phyloP scores from a whole-genome alignment of 495 filamentous ascomycete genomes.

The Aspergillus sclerotiicarbonarius region DNA sequence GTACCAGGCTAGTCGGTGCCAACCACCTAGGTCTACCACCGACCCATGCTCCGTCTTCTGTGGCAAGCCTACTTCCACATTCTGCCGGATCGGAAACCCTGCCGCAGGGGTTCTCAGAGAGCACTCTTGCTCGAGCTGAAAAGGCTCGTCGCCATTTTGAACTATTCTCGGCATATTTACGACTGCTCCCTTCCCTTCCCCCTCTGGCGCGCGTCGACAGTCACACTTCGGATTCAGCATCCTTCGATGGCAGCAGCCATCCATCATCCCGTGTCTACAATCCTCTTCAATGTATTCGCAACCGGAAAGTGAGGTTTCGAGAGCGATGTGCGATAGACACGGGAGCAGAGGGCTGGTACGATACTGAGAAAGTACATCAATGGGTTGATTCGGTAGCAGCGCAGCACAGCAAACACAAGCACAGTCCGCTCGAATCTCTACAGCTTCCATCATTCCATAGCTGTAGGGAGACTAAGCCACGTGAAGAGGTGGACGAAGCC shows the following conservation, averaged over 20 bases:
- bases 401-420: slow-evolving; percentile 36
- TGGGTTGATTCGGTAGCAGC: slow-evolving; percentile 73
- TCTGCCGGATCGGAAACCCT: slow-evolving; percentile 27
- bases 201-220: slow-evolving; percentile 45
- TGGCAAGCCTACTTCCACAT: slow-evolving; percentile 32
- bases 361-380: slow-evolving; percentile 61
- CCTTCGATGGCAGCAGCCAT: slow-evolving; percentile 4
- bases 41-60: slow-evolving; percentile 21
- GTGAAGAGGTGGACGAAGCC: slow-evolving; percentile 21
- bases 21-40: neutral
- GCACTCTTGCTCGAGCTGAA: slow-evolving; percentile 73
- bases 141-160: slow-evolving; percentile 78
- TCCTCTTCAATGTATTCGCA: slow-evolving; percentile 82
- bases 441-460: slow-evolving; percentile 55
- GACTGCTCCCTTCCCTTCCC: slow-evolving; percentile 70
- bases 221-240: slow-evolving; percentile 7
- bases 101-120: slow-evolving; percentile 68
- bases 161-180: slow-evolving; percentile 73
- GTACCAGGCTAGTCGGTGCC: slow-evolving; percentile 1
- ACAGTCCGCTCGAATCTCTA: slow-evolving; percentile 49
- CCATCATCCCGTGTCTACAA: slow-evolving; percentile 68
- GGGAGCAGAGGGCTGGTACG: slow-evolving; percentile 71
- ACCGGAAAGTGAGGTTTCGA: slow-evolving; percentile 73
- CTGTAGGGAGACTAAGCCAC: slow-evolving; percentile 17
- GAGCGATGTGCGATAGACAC: slow-evolving; percentile 69